Percentiles rank a stretch among this genome's conserved stretches.
These are phyloP conservation scores for Gossypium schwendimanii DNA, from an alignment of 441 rosid species.

Conservation along the genomic window DNA sequence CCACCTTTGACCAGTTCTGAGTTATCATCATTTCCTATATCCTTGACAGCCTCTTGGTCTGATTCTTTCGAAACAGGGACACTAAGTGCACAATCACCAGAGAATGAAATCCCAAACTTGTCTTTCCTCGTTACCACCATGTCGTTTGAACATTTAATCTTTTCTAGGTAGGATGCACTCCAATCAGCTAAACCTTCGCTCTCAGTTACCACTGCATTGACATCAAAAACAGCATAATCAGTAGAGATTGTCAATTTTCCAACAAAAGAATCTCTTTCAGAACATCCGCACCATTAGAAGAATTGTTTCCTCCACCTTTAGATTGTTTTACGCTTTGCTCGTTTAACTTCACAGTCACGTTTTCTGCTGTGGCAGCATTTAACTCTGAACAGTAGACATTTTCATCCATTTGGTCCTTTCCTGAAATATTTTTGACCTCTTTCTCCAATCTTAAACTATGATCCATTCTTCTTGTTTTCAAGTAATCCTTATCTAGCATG, in stretches of 20 bases:
- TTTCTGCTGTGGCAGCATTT: not conserved
- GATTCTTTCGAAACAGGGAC: not conserved
- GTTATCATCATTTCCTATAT: not conserved
- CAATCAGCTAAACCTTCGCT: not conserved
- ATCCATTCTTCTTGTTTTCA: not conserved
- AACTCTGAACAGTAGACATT: not conserved
- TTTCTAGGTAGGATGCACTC: not conserved
- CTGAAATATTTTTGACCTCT: constrained; percentile 3
- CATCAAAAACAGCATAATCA: not conserved
- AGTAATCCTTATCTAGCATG: not conserved
- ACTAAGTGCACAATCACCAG: not conserved
- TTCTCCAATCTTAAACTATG: not conserved
- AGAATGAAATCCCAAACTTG: not conserved
- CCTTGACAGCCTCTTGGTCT: not conserved
- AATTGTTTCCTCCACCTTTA: not conserved
- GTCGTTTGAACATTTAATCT: not conserved
- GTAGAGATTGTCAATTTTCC: not conserved
- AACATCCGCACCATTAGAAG: not conserved
- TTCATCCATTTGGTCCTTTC: not conserved
- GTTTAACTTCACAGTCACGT: not conserved
- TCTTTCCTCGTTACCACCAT: not conserved
- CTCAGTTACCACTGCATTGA: not conserved
- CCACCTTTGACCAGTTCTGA: constrained; percentile 23
- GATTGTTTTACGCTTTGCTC: not conserved
- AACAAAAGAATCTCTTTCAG: not conserved